Percentiles rank a stretch among this genome's conserved stretches.
Evolutionary conservation across 2,329 filamentous ascomycete genomes (phyloP).

Genomic region (Gaeumannomyces sp.): DNA sequence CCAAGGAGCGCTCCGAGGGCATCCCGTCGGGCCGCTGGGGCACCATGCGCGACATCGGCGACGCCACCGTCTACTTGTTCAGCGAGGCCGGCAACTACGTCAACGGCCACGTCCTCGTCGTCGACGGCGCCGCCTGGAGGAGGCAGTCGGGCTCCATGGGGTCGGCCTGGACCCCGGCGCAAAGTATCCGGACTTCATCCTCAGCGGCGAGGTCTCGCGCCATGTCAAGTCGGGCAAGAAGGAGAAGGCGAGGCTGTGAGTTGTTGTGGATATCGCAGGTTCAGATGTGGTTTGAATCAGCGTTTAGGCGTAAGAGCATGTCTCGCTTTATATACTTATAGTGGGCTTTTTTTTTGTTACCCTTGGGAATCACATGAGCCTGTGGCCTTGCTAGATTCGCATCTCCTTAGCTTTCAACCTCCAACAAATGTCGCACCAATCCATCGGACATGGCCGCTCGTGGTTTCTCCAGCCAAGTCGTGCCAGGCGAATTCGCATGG

Average conservation of each 20-base stretch:
- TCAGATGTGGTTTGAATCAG: background rate
- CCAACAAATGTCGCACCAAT: too few species aligned
- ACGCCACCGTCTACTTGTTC: slow-evolving; percentile 86
- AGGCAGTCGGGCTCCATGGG: slow-evolving; percentile 36
- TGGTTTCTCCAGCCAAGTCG: too few species aligned
- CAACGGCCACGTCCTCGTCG: slow-evolving; percentile 75
- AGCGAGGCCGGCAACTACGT: slow-evolving; percentile 81
- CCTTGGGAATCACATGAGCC: background rate
- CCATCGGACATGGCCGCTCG: too few species aligned
- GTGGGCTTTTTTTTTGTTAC: background rate
- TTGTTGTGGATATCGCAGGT: background rate
- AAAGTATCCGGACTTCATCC: slow-evolving; percentile 47
- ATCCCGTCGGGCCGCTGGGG: slow-evolving; percentile 75
- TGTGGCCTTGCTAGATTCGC: too few species aligned
- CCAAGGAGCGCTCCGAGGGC: slow-evolving; percentile 28
- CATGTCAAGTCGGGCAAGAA: slow-evolving; percentile 33
- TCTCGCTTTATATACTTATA: too few species aligned
- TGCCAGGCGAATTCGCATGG: too few species aligned
- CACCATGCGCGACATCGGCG: slow-evolving; percentile 78
- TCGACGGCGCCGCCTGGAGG: slow-evolving; percentile 57
- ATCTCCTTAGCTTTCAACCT: too few species aligned
- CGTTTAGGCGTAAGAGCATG: background rate
- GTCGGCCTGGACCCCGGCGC: slow-evolving; percentile 42
- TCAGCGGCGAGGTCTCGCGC: slow-evolving; percentile 33
- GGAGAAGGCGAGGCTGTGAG: slow-evolving; percentile 22